A percentile compares a stretch with the other conserved stretches of the same genome.
phyloP scores from a whole-genome alignment of 2,329 filamentous ascomycete species.

The Colletotrichum endophyticum region DNA sequence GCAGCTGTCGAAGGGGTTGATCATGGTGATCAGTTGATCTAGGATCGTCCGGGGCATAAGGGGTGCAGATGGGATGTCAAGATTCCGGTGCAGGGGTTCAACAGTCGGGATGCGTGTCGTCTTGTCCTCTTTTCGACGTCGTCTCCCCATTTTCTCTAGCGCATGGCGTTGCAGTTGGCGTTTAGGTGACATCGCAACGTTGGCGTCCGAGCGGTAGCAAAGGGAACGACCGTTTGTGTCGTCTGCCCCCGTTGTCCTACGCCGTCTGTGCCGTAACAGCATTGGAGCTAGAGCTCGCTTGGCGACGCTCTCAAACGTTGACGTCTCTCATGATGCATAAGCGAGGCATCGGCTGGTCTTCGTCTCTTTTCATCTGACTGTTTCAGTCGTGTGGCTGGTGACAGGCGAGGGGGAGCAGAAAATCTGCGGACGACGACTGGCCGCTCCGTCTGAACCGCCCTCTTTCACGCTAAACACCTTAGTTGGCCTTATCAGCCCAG shows the following conservation, averaged over 20 bases:
- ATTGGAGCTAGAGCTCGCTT: neutral
- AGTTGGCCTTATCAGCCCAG: neutral
- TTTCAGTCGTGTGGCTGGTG: constrained; percentile 6
- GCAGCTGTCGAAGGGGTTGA: neutral
- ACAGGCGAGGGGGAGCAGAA: neutral
- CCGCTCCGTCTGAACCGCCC: constrained; percentile 12
- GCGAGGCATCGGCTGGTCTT: neutral
- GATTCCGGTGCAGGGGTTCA: constrained; percentile 1
- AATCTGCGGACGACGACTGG: neutral
- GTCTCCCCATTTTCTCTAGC: neutral
- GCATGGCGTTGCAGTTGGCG: constrained; percentile 1
- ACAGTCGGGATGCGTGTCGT: neutral
- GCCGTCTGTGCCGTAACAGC: neutral
- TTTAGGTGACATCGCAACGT: neutral
- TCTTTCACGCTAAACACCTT: neutral
- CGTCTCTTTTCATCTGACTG: constrained; percentile 2
- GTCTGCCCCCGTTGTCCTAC: neutral
- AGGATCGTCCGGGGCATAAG: constrained; percentile 9
- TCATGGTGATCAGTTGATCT: constrained; percentile 15
- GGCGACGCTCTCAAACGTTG: constrained; percentile 15
- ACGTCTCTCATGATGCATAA: constrained; percentile 6
- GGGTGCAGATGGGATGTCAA: constrained; percentile 7
- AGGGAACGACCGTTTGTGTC: neutral
- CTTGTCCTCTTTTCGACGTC: neutral
- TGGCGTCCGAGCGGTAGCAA: constrained; percentile 1